Evolutionary conservation across 2,329 filamentous ascomycete species (phyloP).

Genomic region (Aspergillus alliaceus): DNA sequence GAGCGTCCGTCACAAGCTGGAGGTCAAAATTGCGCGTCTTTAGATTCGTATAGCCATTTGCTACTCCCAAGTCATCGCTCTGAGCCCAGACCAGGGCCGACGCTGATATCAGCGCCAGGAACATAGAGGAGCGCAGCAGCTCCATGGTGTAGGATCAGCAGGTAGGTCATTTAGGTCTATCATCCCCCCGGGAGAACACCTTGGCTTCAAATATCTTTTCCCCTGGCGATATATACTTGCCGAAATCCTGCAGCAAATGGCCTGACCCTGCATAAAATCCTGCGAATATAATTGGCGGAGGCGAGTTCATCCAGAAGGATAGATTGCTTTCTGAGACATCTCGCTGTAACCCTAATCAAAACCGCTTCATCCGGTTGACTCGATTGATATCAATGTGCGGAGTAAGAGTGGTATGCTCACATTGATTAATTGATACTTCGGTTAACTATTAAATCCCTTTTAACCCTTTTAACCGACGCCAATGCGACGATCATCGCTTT

Average conservation of each 20-base stretch:
- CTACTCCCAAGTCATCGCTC: not conserved
- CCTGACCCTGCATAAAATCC: no score
- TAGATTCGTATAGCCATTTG: not conserved
- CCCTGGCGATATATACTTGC: not conserved
- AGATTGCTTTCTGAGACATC: not conserved
- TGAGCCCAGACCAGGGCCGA: not conserved
- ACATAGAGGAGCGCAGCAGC: no score
- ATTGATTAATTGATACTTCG: no score
- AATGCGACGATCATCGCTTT: no score
- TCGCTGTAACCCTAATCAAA: not conserved
- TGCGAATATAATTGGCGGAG: not conserved
- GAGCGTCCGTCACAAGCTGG: constrained; percentile 46
- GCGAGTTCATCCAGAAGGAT: not conserved
- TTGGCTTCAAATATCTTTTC: not conserved
- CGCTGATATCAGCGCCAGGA: not conserved
- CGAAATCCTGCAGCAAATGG: no score
- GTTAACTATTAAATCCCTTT: no score
- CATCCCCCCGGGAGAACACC: not conserved
- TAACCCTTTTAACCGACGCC: no score
- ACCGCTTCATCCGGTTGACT: not conserved
- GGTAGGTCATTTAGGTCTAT: not conserved
- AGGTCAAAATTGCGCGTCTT: constrained; percentile 44
- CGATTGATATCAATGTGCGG: not conserved
- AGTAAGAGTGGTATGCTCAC: not conserved
- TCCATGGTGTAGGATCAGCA: not conserved